Evolutionary conservation across 768 basidiomycete genomes (phyloP).

Genomic region (Cubamyces sp.): DNA sequence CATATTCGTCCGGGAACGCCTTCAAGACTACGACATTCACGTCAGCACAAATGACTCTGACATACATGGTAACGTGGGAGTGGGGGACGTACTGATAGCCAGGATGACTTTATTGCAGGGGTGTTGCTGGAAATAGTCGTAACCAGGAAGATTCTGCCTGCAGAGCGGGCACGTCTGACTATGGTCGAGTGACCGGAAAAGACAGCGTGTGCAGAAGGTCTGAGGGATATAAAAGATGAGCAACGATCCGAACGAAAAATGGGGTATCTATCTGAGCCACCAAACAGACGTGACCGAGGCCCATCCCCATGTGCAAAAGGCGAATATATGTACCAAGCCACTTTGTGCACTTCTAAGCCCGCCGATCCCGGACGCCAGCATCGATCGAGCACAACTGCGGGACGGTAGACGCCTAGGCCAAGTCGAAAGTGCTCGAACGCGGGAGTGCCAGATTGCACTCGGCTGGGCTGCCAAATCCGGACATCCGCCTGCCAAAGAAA

Average conservation of each 20-base stretch:
- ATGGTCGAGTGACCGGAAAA: slow-evolving; percentile 91
- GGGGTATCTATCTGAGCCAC: not conserved
- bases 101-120: slow-evolving; percentile 72
- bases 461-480: not conserved
- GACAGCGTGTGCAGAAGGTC: slow-evolving; percentile 91
- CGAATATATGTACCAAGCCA: slow-evolving; percentile 5
- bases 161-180: slow-evolving; percentile 83
- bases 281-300: not conserved
- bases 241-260: not conserved
- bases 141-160: slow-evolving; percentile 74
- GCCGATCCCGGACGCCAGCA: slow-evolving; percentile 8
- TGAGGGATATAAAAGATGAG: slow-evolving; percentile 35
- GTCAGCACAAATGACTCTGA: slow-evolving; percentile 3
- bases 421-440: not conserved
- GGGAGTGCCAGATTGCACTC: not conserved
- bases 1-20: slow-evolving; percentile 68
- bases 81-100: slow-evolving; percentile 57
- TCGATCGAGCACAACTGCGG: slow-evolving; percentile 10
- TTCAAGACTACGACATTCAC: slow-evolving; percentile 53
- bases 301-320: not conserved
- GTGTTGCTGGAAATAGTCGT: slow-evolving; percentile 80
- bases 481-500: slow-evolving; percentile 8
- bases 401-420: not conserved
- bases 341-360: not conserved
- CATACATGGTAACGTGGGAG: slow-evolving; percentile 3